A percentile compares a stretch with the other conserved stretches of the same genome.
phyloP scores from a whole-genome alignment of 805 yeast genomes.

The Spathaspora sp. region DNA sequence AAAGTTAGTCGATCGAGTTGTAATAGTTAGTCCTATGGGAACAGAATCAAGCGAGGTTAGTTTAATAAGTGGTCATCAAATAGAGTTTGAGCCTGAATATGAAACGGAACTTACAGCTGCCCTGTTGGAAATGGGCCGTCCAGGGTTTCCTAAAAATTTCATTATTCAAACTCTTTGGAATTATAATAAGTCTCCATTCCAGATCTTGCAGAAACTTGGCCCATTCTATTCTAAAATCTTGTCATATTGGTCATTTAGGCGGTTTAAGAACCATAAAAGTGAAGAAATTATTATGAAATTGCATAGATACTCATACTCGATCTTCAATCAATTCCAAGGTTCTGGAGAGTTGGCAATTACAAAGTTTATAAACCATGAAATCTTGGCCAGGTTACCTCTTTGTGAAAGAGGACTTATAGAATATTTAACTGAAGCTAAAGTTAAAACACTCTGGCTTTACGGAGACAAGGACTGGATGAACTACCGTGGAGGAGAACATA shows the following conservation, averaged over 20 bases:
- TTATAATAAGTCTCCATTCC: slow-evolving; percentile 36
- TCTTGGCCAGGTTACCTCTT: slow-evolving; percentile 35
- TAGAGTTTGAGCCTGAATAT: slow-evolving; percentile 14
- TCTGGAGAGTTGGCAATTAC: slow-evolving; percentile 44
- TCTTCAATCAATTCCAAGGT: slow-evolving; percentile 41
- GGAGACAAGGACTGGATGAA: slow-evolving; percentile 47
- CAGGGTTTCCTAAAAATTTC: slow-evolving; percentile 32
- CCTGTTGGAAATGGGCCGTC: slow-evolving; percentile 32
- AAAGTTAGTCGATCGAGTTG: slow-evolving; percentile 17
- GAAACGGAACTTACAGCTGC: slow-evolving; percentile 11
- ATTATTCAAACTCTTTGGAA: slow-evolving; percentile 34
- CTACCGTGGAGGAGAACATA: slow-evolving; percentile 30
- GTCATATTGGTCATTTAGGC: slow-evolving; percentile 39
- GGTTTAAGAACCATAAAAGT: slow-evolving; percentile 29
- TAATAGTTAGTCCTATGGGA: slow-evolving; percentile 42
- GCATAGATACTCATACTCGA: slow-evolving; percentile 38
- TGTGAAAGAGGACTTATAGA: slow-evolving; percentile 37
- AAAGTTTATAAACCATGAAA: slow-evolving; percentile 36
- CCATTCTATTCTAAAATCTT: slow-evolving; percentile 38
- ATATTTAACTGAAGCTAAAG: slow-evolving; percentile 17
- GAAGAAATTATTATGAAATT: slow-evolving; percentile 29
- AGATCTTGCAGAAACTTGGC: slow-evolving; percentile 33
- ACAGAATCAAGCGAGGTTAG: slow-evolving; percentile 36
- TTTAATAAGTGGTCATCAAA: slow-evolving; percentile 25
- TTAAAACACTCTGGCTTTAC: slow-evolving; percentile 32